Evolutionary conservation across 345 rosid species (phyloP).

Genomic region (Citropsis articulata): DNA sequence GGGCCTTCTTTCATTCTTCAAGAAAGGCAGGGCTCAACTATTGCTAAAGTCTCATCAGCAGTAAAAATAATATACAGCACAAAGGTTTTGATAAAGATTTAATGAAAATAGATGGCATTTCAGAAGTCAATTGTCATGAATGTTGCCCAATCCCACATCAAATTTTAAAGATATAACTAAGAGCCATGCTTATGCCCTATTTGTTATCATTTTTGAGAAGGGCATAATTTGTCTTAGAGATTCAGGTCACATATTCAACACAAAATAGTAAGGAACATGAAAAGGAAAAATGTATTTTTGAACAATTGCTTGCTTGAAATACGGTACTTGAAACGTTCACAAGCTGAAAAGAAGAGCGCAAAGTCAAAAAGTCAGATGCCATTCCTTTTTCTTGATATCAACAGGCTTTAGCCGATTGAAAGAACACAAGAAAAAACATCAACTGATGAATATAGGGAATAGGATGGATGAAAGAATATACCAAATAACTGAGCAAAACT

Average conservation of each 20-base stretch:
- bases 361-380: conserved; percentile 11
- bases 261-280: neutral
- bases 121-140: neutral
- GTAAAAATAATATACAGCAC: neutral
- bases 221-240: neutral
- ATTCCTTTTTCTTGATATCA: neutral
- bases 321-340: neutral
- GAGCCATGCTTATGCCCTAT: neutral
- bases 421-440: conserved; percentile 1
- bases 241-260: neutral
- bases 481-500: neutral
- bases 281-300: neutral
- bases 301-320: conserved; percentile 1
- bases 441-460: neutral
- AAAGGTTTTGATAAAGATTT: neutral
- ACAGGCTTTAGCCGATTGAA: conserved; percentile 19
- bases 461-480: conserved; percentile 16
- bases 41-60: neutral
- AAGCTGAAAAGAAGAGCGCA: neutral
- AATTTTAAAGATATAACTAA: neutral
- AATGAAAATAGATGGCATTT: neutral
- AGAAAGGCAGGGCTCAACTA: no score
- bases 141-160: neutral
- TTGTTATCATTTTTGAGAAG: neutral
- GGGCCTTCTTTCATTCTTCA: neutral